phyloP scores from a whole-genome alignment of 163 green algal species.

The Chlamydomonas reinhardtii region DNA sequence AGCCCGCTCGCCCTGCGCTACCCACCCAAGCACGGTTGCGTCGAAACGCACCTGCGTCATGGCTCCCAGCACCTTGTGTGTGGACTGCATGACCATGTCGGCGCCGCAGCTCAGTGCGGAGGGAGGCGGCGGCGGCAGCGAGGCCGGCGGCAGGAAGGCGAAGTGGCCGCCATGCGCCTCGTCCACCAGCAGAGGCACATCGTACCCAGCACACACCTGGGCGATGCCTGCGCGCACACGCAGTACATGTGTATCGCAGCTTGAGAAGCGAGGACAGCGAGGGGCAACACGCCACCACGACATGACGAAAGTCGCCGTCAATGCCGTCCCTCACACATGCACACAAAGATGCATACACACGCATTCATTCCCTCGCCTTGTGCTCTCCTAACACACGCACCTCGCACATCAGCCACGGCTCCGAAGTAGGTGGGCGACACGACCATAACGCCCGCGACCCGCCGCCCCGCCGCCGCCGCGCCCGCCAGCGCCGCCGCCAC shows the following conservation, averaged over 20 bases:
- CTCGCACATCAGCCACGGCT: slow-evolving; percentile 23
- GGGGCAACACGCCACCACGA: too few relatives aligned
- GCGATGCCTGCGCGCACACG: slow-evolving; percentile 65
- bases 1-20: too few relatives aligned
- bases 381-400: not conserved
- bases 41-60: slow-evolving; percentile 86
- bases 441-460: slow-evolving; percentile 79
- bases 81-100: slow-evolving; percentile 92
- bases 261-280: too few relatives aligned
- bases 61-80: slow-evolving; percentile 90
- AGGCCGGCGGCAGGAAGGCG: slow-evolving; percentile 48
- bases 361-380: too few relatives aligned
- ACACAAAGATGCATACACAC: too few relatives aligned
- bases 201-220: slow-evolving; percentile 72
- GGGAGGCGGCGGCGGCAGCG: not conserved
- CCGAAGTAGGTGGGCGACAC: slow-evolving; percentile 96
- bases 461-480: slow-evolving; percentile 46
- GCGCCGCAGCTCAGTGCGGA: slow-evolving; percentile 71
- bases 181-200: slow-evolving; percentile 90
- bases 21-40: too few relatives aligned
- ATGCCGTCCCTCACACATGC: too few relatives aligned
- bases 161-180: slow-evolving; percentile 95
- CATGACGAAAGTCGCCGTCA: too few relatives aligned
- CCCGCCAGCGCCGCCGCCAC: slow-evolving; percentile 61
- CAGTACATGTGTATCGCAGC: too few relatives aligned